Evolutionary conservation across 306 rosid genomes (phyloP).

Genomic region (Prunus davidiana): DNA sequence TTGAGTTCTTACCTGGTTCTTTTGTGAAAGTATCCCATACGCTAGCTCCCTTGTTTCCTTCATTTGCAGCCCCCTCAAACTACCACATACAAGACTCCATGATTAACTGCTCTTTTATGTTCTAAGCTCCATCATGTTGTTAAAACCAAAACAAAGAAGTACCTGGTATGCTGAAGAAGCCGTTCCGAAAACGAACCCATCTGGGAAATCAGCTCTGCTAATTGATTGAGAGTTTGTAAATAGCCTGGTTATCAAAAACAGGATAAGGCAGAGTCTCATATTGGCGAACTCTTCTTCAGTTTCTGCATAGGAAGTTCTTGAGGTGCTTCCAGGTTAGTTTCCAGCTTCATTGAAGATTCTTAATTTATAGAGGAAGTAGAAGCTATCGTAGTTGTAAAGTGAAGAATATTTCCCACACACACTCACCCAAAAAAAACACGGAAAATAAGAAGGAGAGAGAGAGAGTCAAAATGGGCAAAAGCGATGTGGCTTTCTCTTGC

Average conservation of each 20-base stretch:
- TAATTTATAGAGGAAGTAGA: slow-evolving; percentile 10
- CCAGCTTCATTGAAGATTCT: slow-evolving; percentile 11
- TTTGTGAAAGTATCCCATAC: slow-evolving; percentile 83
- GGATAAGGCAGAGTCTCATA: slow-evolving; percentile 39
- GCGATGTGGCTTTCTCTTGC: slow-evolving; percentile 1
- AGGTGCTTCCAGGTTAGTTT: neutral
- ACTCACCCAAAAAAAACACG: neutral
- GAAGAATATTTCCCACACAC: slow-evolving; percentile 11
- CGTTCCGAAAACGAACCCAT: slow-evolving; percentile 82
- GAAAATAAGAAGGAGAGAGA: neutral
- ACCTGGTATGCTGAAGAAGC: slow-evolving; percentile 99
- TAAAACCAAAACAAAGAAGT: slow-evolving; percentile 11
- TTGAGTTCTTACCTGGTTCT: slow-evolving; percentile 47
- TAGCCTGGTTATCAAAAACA: slow-evolving; percentile 30
- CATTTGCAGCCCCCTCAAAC: slow-evolving; percentile 88
- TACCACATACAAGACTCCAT: slow-evolving; percentile 19
- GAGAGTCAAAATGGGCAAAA: slow-evolving; percentile 32
- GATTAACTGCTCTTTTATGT: neutral
- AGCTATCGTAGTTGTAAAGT: slow-evolving; percentile 39
- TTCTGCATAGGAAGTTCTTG: no score
- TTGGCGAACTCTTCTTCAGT: slow-evolving; percentile 10
- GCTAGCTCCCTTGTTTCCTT: slow-evolving; percentile 88
- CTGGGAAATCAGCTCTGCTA: slow-evolving; percentile 75
- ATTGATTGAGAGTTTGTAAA: slow-evolving; percentile 47
- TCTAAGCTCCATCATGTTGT: neutral